Evolutionary conservation across 768 basidiomycete species (phyloP).

Genomic region (Termitomyces sp.): DNA sequence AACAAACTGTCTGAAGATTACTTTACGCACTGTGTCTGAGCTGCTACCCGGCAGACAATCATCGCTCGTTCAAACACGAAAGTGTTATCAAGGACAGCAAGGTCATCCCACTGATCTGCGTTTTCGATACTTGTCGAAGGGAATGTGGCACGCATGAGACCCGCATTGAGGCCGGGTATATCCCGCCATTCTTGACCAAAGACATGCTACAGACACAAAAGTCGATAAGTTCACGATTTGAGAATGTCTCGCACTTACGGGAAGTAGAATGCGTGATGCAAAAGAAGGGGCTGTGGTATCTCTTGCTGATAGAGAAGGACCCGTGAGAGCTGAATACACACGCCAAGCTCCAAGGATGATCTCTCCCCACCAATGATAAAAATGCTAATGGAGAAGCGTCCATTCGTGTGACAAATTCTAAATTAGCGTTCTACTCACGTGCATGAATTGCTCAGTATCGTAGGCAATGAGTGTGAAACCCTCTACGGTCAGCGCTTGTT

Average conservation of each 20-base stretch:
- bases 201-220: constrained; percentile 13
- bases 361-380: constrained; percentile 27
- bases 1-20: not conserved
- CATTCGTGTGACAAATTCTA: not conserved
- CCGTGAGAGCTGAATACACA: constrained; percentile 17
- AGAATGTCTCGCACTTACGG: constrained; percentile 11
- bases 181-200: constrained; percentile 22
- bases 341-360: constrained; percentile 24
- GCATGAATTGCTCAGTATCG: constrained; percentile 24
- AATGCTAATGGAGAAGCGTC: constrained; percentile 14
- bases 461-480: constrained; percentile 20
- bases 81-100: constrained; percentile 41
- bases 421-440: constrained; percentile 5
- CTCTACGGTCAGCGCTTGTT: constrained; percentile 14
- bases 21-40: constrained; percentile 42
- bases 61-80: constrained; percentile 63
- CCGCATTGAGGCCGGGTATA: constrained; percentile 31
- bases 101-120: constrained; percentile 61
- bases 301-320: not conserved
- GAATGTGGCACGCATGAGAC: constrained; percentile 63
- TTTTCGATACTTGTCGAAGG: constrained; percentile 58
- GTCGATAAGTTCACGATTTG: not conserved
- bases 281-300: not conserved
- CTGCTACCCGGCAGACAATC: constrained; percentile 62
- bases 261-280: constrained; percentile 21